Conservation (phyloP, 257 asterid genomes). For the Fraxinus quadrangulata region DNA sequence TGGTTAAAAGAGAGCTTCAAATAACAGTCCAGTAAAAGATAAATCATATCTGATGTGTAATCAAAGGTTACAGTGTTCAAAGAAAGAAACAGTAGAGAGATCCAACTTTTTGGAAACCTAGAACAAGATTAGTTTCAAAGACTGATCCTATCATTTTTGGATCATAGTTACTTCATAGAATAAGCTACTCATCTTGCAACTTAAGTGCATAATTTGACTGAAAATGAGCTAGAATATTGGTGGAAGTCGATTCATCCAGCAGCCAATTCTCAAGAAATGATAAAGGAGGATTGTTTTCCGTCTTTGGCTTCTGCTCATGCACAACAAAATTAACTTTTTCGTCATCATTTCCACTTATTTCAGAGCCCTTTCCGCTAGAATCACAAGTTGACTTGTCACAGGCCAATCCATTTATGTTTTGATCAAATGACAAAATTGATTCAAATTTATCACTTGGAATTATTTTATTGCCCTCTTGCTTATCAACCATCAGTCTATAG, state of each 20-base stretch:
- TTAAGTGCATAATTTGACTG: background rate
- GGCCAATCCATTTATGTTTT: slow-evolving; percentile 28
- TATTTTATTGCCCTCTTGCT: slow-evolving; percentile 25
- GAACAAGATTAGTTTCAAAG: slow-evolving; percentile 29
- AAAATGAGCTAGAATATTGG: slow-evolving; percentile 49
- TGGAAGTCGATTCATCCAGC: slow-evolving; percentile 74
- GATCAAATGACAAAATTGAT: slow-evolving; percentile 44
- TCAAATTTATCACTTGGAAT: slow-evolving; percentile 43
- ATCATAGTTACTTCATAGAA: background rate
- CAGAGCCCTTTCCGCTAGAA: slow-evolving; percentile 52
- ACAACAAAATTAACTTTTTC: slow-evolving; percentile 20
- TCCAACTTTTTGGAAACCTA: slow-evolving; percentile 65
- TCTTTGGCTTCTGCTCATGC: slow-evolving; percentile 34
- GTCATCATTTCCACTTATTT: slow-evolving; percentile 39
- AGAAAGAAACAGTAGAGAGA: slow-evolving; percentile 9
- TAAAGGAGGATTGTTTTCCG: slow-evolving; percentile 54
- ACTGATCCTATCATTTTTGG: slow-evolving; percentile 23
- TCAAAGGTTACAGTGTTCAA: slow-evolving; percentile 33
- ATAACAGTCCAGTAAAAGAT: slow-evolving; percentile 4
- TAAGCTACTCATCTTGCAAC: slow-evolving; percentile 9
- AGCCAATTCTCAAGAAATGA: slow-evolving; percentile 88
- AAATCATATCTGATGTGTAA: background rate
- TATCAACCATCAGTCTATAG: slow-evolving; percentile 32
- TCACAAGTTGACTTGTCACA: slow-evolving; percentile 48
- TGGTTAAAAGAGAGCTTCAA: background rate